These are phyloP conservation scores for Berberis thunbergii DNA, from an alignment of 164 flowering plant genomes.

Conservation along the genomic window DNA sequence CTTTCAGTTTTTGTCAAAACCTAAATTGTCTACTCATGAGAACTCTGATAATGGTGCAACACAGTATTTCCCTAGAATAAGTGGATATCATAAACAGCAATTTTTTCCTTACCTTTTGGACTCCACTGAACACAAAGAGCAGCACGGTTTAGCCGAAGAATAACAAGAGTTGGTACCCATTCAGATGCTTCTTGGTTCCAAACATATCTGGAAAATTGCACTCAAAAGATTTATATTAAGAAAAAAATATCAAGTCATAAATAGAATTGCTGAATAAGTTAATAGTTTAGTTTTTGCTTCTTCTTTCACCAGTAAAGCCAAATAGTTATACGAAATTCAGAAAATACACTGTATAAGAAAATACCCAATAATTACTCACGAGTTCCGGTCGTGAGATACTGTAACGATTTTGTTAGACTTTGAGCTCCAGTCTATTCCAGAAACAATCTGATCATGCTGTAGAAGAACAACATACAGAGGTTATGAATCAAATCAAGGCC, in stretches of 20 bases:
- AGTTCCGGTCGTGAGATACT: slow-evolving; percentile 95
- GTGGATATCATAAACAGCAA: neutral
- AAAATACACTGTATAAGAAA: neutral
- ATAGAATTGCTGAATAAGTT: neutral
- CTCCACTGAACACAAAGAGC: slow-evolving; percentile 99
- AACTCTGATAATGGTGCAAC: too few species aligned
- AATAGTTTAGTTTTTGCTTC: too few species aligned
- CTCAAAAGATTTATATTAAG: neutral
- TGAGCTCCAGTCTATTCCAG: slow-evolving; percentile 92
- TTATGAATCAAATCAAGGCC: too few species aligned
- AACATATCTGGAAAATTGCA: slow-evolving; percentile 56
- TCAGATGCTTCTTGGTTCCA: slow-evolving; percentile 84
- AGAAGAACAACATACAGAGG: slow-evolving; percentile 2
- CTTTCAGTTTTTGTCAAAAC: too few species aligned
- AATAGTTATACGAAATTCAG: neutral
- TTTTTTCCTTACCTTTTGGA: slow-evolving; percentile 58
- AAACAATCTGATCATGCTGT: slow-evolving; percentile 97
- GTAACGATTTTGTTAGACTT: slow-evolving; percentile 89
- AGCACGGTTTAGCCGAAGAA: slow-evolving; percentile 92
- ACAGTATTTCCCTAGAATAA: too few species aligned
- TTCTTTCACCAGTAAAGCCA: too few species aligned
- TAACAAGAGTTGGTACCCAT: slow-evolving; percentile 98
- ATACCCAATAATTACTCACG: slow-evolving; percentile 52
- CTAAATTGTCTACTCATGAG: too few species aligned
- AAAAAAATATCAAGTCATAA: slow-evolving; percentile 4